Evolutionary conservation across 495 filamentous ascomycete species (phyloP).

Genomic region (Parachaetomium inaequale): DNA sequence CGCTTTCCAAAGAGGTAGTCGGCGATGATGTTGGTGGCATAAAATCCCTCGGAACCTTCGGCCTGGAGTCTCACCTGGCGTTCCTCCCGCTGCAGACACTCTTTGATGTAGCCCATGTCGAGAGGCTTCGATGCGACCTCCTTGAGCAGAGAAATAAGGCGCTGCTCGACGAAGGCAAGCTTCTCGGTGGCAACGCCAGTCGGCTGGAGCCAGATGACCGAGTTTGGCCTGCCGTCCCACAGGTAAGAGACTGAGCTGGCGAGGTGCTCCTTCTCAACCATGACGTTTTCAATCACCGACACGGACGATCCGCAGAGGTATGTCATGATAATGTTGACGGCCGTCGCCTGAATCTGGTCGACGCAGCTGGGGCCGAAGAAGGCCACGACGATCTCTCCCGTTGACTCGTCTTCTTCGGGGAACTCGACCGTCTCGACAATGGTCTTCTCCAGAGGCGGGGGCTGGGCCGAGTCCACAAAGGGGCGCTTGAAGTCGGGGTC

Average conservation of each 20-base stretch:
- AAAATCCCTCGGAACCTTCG: slow-evolving; percentile 70
- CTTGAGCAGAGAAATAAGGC: slow-evolving; percentile 77
- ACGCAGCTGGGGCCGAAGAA: slow-evolving; percentile 81
- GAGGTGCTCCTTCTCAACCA: slow-evolving; percentile 92
- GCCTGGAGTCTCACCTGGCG: slow-evolving; percentile 74
- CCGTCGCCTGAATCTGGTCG: slow-evolving; percentile 59
- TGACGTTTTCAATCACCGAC: slow-evolving; percentile 80
- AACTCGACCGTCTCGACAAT: slow-evolving; percentile 78
- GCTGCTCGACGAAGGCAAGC: slow-evolving; percentile 74
- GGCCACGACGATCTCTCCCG: slow-evolving; percentile 75
- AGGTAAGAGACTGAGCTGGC: slow-evolving; percentile 76
- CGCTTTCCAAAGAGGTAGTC: slow-evolving; percentile 88
- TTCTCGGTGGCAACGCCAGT: slow-evolving; percentile 83
- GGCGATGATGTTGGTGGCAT: slow-evolving; percentile 75
- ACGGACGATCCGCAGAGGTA: slow-evolving; percentile 93
- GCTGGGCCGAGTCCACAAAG: slow-evolving; percentile 82
- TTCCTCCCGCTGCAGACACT: slow-evolving; percentile 75
- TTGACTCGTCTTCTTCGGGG: slow-evolving; percentile 93
- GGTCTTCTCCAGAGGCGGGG: slow-evolving; percentile 65
- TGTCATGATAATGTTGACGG: slow-evolving; percentile 69
- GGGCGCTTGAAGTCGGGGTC: slow-evolving; percentile 75
- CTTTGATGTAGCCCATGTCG: slow-evolving; percentile 82
- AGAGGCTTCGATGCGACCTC: slow-evolving; percentile 74
- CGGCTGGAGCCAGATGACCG: slow-evolving; percentile 76
- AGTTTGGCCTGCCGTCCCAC: slow-evolving; percentile 72